Percentiles rank a stretch among this genome's conserved stretches.
phyloP scores from a whole-genome alignment of 139 green algal species.

The Chlamydomonas incerta region DNA sequence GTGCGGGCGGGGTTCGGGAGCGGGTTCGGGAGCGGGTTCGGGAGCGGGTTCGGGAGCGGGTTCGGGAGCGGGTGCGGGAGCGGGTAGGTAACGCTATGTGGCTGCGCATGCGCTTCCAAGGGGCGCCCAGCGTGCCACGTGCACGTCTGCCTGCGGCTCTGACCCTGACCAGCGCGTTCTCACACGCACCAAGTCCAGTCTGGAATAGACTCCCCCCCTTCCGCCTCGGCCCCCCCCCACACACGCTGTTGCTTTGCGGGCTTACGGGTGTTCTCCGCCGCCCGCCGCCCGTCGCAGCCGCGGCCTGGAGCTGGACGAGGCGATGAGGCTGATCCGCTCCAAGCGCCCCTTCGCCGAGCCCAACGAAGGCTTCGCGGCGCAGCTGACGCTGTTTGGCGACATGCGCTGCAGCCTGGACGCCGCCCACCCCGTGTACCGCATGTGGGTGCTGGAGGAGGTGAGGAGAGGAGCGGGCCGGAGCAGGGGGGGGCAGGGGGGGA shows the following conservation, averaged over 20 bases:
- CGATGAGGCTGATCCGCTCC: not conserved
- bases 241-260: no score
- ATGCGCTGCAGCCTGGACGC: constrained; percentile 71
- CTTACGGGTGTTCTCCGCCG: no score
- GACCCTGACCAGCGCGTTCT: no score
- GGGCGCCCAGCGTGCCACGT: no score
- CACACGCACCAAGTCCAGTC: no score
- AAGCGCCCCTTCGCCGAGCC: constrained; percentile 41
- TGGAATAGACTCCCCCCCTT: not conserved
- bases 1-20: not conserved
- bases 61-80: no score
- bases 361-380: constrained; percentile 81
- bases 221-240: not conserved
- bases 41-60: no score
- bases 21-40: no score
- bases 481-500: not conserved
- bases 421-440: constrained; percentile 71
- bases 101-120: no score
- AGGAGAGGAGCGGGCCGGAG: not conserved
- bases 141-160: no score
- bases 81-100: no score
- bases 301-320: not conserved
- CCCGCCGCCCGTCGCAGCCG: no score
- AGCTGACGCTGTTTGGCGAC: constrained; percentile 79
- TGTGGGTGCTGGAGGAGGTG: constrained; percentile 69